Conservation (phyloP, 192 early-diverging fungal species). For the Entophlyctis luteolus region DNA sequence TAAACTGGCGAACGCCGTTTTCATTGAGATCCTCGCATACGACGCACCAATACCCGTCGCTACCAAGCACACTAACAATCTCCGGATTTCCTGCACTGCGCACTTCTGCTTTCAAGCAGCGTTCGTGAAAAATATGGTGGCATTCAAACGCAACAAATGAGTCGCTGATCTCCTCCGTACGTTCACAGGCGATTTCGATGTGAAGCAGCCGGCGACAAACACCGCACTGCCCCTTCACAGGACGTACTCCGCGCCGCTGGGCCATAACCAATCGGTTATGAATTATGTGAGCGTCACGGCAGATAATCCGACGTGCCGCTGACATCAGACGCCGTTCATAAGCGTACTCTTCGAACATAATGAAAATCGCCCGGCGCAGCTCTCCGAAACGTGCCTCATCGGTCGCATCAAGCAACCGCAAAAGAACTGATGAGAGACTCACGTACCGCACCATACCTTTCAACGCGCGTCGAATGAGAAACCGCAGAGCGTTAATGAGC, state of each 20-base stretch:
- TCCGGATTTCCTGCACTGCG: neutral
- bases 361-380: conserved; percentile 28
- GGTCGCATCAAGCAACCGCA: conserved; percentile 25
- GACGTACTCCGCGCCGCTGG: conserved; percentile 23
- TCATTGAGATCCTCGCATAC: conserved; percentile 11
- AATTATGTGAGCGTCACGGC: conserved; percentile 26
- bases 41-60: conserved; percentile 21
- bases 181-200: conserved; percentile 31
- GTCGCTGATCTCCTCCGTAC: conserved; percentile 24
- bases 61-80: neutral
- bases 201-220: conserved; percentile 42
- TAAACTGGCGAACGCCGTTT: conserved; percentile 5
- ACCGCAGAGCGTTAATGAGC: conserved; percentile 28
- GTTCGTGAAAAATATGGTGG: conserved; percentile 41
- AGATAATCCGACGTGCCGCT: conserved; percentile 33
- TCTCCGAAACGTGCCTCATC: conserved; percentile 28
- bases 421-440: conserved; percentile 27
- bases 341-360: conserved; percentile 35
- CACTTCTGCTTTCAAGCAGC: conserved; percentile 37
- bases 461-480: neutral
- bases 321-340: conserved; percentile 36
- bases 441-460: conserved; percentile 30
- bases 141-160: conserved; percentile 38
- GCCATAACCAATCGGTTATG: neutral
- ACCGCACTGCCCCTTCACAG: conserved; percentile 42